Evolutionary conservation across 2,329 filamentous ascomycete species (phyloP), one percentile per base, ranked within the genome.

Genomic region (Tolypocladium guangdongense): DNA sequence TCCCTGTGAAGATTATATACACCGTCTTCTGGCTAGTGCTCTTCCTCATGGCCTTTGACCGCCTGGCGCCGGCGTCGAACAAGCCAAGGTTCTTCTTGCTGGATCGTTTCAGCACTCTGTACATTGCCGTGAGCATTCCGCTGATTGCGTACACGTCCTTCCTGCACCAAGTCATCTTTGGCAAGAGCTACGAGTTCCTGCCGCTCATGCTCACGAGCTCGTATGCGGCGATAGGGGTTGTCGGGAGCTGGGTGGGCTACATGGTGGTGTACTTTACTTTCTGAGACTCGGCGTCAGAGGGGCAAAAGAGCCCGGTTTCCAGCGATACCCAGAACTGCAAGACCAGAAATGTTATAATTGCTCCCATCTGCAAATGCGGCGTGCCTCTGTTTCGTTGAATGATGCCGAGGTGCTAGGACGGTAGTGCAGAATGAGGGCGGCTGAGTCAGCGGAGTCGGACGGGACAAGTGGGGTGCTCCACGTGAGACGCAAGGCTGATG

Each of bases 171-270:
- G 68, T 92, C n/a, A 72, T 95, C 5, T 96, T 96, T 72, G 90
- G 90, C 0, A 80, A 83, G 63, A 81, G 76, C 58, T 89, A 88
- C 62, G 90, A 96, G 70, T 99, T 97, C 68, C 71, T 99, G 52
- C 93, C 93, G 30, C 74, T 97, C 61, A 97, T 99, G 92, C 93
- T 97, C 66, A 96, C 86, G 60, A 97, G 92, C 74, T 87, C 88
- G 14, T 99, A 97, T 69, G 89, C 87, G 36, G 93, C 93, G 5
- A 76, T 97, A 54, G 93, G 93, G n/a, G 91, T 97, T 0, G 83
- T 96, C 20, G 90, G 90, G 3, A 97, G 93, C 71, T 97, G 92
- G 92, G 64, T 96, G 41, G 91, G 93, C 11, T 96, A 96, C 67
- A 82, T 91, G 74, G 88, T 95, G 35, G 90, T 97, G 50, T 97